These are phyloP conservation scores for Simmondsia chinensis DNA, from an alignment of 148 eudicot species.

Conservation along the genomic window DNA sequence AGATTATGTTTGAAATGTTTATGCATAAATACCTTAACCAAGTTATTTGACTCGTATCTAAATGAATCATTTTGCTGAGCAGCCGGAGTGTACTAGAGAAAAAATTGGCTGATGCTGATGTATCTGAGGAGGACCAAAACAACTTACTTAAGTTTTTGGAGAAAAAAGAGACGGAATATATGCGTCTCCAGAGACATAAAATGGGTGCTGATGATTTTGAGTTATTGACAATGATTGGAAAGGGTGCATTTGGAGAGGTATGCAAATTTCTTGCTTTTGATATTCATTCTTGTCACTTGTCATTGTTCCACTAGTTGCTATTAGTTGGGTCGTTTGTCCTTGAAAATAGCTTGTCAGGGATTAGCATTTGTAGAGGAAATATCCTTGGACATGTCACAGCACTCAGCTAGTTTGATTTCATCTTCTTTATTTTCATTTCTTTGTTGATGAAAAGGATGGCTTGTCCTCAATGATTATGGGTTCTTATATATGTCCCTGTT, in stretches of 20 bases:
- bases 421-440: too few relatives aligned
- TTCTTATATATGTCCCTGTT: too few relatives aligned
- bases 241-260: conserved; percentile 99
- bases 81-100: conserved; percentile 69
- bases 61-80: conserved; percentile 10
- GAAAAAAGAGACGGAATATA: conserved; percentile 95
- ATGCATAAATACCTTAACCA: too few relatives aligned
- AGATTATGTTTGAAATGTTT: too few relatives aligned
- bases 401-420: too few relatives aligned
- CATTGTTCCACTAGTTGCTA: too few relatives aligned
- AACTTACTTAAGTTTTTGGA: conserved; percentile 78
- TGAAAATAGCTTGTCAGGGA: too few relatives aligned
- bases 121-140: conserved; percentile 89
- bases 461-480: too few relatives aligned
- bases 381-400: too few relatives aligned
- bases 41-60: conserved; percentile 1
- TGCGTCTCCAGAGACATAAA: conserved; percentile 97
- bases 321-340: too few relatives aligned
- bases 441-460: too few relatives aligned
- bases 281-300: conserved; percentile 5
- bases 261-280: conserved; percentile 4
- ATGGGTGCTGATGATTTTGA: conserved; percentile 97
- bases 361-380: too few relatives aligned
- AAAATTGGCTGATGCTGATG: conserved; percentile 93
- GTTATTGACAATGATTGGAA: conserved; percentile 91